A percentile compares a stretch with the other conserved stretches of the same genome.
Evolutionary conservation across 768 basidiomycete species (phyloP).

Genomic region (Boletales sp.): DNA sequence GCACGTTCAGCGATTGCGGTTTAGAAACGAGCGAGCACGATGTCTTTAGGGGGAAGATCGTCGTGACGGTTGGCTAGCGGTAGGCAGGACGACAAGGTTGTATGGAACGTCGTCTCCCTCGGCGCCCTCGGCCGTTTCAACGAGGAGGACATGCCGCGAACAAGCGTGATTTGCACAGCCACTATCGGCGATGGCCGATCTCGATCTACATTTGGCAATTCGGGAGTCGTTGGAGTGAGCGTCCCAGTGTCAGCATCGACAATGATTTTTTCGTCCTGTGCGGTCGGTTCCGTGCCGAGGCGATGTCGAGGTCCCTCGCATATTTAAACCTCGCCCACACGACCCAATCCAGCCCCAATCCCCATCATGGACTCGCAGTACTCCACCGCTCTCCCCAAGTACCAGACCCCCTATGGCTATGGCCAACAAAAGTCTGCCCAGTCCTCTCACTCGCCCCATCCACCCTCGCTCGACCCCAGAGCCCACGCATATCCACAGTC

Average conservation of each 20-base stretch:
- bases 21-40: background rate
- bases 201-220: background rate
- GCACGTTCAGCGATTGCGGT: background rate
- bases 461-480: constrained; percentile 19
- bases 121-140: constrained; percentile 3
- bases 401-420: constrained; percentile 12
- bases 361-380: constrained; percentile 26
- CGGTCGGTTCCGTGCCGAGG: constrained; percentile 23
- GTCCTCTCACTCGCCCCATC: constrained; percentile 12
- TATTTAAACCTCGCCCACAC: constrained; percentile 29
- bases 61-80: constrained; percentile 23
- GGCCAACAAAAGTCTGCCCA: constrained; percentile 21
- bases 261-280: constrained; percentile 19
- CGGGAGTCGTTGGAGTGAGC: no score
- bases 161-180: background rate
- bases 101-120: background rate
- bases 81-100: background rate
- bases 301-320: background rate
- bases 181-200: constrained; percentile 4
- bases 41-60: constrained; percentile 30
- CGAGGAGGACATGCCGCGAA: background rate
- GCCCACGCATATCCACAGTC: constrained; percentile 24
- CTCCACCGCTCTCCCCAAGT: constrained; percentile 14
- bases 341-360: background rate
- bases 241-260: background rate